A percentile compares a stretch with the other conserved stretches of the same genome.
Conservation (phyloP, 2,329 filamentous ascomycete species). For the Xylariales sp. region DNA sequence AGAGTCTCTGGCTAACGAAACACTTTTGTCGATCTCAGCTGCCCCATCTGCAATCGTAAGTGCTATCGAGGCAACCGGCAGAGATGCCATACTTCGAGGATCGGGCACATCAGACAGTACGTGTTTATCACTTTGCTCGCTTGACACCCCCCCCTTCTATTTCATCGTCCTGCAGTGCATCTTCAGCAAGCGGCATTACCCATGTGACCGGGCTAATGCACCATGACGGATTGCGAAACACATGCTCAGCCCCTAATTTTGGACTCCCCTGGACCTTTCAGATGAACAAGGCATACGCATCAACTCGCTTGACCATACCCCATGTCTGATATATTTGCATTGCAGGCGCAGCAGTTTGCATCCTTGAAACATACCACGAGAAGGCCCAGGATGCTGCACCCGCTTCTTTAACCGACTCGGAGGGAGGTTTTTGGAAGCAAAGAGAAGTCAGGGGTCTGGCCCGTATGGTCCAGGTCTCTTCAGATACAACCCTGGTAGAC, state of each 20-base stretch:
- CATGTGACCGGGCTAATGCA: too few species aligned
- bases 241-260: not conserved
- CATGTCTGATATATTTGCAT: not conserved
- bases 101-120: slow-evolving; percentile 80
- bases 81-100: slow-evolving; percentile 90
- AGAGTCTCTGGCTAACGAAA: too few species aligned
- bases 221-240: not conserved
- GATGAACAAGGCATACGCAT: not conserved
- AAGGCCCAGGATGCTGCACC: slow-evolving; percentile 42
- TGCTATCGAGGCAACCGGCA: slow-evolving; percentile 83
- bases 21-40: too few species aligned
- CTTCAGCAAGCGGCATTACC: too few species aligned
- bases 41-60: slow-evolving; percentile 85
- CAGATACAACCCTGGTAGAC: slow-evolving; percentile 77
- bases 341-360: slow-evolving; percentile 81
- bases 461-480: slow-evolving; percentile 87
- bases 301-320: not conserved
- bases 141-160: too few species aligned
- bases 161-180: too few species aligned
- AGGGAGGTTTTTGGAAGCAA: slow-evolving; percentile 22
- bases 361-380: slow-evolving; percentile 78
- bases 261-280: not conserved
- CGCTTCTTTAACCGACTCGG: slow-evolving; percentile 26
- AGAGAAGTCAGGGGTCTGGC: slow-evolving; percentile 76
- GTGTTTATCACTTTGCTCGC: too few species aligned